Evolutionary conservation across 2,329 filamentous ascomycete genomes (phyloP), one percentile per base, ranked within the genome.

Genomic region (Grosmannia penicillata): DNA sequence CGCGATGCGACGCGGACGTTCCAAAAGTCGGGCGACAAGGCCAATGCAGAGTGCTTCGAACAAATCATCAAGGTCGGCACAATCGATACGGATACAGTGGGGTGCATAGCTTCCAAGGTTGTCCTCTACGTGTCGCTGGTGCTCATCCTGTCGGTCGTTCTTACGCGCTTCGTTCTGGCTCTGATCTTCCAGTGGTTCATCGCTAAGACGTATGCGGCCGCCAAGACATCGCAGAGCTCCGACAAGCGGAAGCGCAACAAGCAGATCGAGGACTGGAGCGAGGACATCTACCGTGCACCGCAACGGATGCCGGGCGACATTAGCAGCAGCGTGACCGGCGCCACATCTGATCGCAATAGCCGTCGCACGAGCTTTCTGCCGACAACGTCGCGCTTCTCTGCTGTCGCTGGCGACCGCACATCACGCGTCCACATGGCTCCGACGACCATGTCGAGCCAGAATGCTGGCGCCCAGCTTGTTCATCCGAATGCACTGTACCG

Each of bases 231-330:
- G 3, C 79, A 93, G 56, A 76, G 75, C 14, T 76, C 78, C 6
- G 75, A 91, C 55, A 75, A 78, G 47, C 86, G 89, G 56, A 81
- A 87, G 60, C 78, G 91, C 42, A 81, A 87, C 49, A 77, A 81
- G 49, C 86, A 96, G 61, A 98, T 98, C 47, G 91, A 98, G 57
- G 89, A 95, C 51, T 98, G 91, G 91, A 81, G 80, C 13, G 84
- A 96, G 47, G 91, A 98, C 53, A 98, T 98, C 50, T 96, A 98
- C 58, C 82, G 86, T 31, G 82, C 89, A 4, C 85, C 86, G 19
- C 78, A 81, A 39, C 82, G 86, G 47, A 68, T 95, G 46, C 72
- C 79, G 4, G 91, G 76, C 15, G 75, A 94, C 50, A 63, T 80
- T 30, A 72, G 74, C 42, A 80, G 74, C 51, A 78, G 72, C 36